These are phyloP conservation scores for Dendrobium huoshanense DNA, from an alignment of 106 monocot genomes.

Conservation along the genomic window DNA sequence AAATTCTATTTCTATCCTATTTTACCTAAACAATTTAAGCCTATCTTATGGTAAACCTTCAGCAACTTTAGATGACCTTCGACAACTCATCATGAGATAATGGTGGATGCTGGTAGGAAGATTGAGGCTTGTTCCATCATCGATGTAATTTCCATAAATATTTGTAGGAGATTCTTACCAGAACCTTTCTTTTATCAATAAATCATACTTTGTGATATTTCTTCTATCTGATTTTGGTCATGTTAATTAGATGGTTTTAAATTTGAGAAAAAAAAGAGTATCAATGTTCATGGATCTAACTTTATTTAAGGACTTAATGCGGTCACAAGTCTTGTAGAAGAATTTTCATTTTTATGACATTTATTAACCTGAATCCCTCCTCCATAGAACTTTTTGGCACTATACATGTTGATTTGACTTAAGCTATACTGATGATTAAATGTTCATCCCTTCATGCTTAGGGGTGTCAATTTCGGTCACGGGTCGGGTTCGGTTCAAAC, in stretches of 20 bases:
- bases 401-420: background rate
- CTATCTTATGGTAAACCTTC: background rate
- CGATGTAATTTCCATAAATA: background rate
- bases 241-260: background rate
- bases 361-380: too few relatives aligned
- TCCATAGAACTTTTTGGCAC: background rate
- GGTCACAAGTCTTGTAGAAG: background rate
- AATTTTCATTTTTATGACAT: background rate
- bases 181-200: background rate
- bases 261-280: background rate
- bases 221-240: background rate
- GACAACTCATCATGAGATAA: background rate
- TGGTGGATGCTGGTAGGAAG: background rate
- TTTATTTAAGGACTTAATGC: background rate
- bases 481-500: too few relatives aligned
- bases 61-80: background rate
- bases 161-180: background rate
- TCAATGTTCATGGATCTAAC: background rate
- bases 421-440: background rate
- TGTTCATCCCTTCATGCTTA: too few relatives aligned
- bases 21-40: too few relatives aligned
- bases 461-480: too few relatives aligned
- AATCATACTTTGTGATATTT: background rate
- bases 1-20: background rate
- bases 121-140: background rate